Percentiles rank a stretch among this genome's conserved stretches.
Evolutionary conservation across 306 rosid species (phyloP).

Genomic region (Sesbania bispinosa): DNA sequence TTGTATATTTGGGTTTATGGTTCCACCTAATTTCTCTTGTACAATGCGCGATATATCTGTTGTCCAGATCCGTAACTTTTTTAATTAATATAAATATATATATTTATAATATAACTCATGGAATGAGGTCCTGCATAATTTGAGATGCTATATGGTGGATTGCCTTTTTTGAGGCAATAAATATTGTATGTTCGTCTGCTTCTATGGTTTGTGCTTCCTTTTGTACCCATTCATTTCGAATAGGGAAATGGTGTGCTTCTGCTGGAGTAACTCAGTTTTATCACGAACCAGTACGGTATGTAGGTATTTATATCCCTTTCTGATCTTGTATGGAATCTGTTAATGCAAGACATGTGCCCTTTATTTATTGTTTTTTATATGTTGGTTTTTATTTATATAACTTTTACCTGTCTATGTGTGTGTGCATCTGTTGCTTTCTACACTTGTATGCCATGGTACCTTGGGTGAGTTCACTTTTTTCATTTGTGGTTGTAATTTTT

Average conservation of each 20-base stretch:
- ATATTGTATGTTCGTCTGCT: constrained; percentile 37
- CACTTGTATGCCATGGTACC: constrained; percentile 5
- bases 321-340: constrained; percentile 52
- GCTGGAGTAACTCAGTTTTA: constrained; percentile 89
- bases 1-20: constrained; percentile 6
- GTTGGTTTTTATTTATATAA: constrained; percentile 9
- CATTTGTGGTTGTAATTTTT: constrained; percentile 38
- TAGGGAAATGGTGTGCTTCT: constrained; percentile 94
- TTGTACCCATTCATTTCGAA: constrained; percentile 72
- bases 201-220: constrained; percentile 56
- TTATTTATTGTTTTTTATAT: not conserved
- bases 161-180: constrained; percentile 41
- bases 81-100: not conserved
- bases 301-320: constrained; percentile 67
- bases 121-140: not conserved
- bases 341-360: constrained; percentile 32
- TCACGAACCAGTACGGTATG: constrained; percentile 88
- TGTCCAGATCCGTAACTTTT: not conserved
- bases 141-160: constrained; percentile 26
- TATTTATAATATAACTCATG: constrained; percentile 3
- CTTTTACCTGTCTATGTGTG: constrained; percentile 22
- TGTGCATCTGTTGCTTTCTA: constrained; percentile 25
- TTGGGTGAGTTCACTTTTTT: constrained; percentile 37
- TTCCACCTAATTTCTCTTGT: not conserved
- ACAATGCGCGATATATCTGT: not conserved